Evolutionary conservation across 2,329 filamentous ascomycete species (phyloP).

Genomic region (Diplocarpon rosae): DNA sequence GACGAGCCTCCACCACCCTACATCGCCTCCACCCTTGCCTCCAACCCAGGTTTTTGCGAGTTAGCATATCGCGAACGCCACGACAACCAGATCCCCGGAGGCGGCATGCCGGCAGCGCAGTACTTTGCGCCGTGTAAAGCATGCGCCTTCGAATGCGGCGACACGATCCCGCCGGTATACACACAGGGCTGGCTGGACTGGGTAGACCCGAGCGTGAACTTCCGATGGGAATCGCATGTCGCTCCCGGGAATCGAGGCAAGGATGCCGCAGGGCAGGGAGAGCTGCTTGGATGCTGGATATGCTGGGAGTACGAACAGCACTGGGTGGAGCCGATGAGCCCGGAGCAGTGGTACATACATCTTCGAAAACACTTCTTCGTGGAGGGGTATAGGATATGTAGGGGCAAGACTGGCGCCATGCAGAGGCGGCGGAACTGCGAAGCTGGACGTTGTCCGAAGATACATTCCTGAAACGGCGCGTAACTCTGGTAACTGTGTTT

Average conservation of each 20-base stretch:
- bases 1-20: constrained; percentile 14
- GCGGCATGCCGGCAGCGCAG: constrained; percentile 15
- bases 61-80: constrained; percentile 18
- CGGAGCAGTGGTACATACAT: constrained; percentile 19
- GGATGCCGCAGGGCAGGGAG: constrained; percentile 1
- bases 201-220: constrained; percentile 22
- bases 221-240: constrained; percentile 21
- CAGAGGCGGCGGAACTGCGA: constrained; percentile 22
- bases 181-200: constrained; percentile 17
- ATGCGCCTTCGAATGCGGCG: constrained; percentile 13
- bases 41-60: constrained; percentile 22
- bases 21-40: background rate
- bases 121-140: constrained; percentile 17
- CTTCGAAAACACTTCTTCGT: constrained; percentile 16
- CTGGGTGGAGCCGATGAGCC: constrained; percentile 15
- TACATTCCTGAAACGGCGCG: constrained; percentile 14
- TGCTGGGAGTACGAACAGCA: constrained; percentile 20
- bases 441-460: constrained; percentile 16
- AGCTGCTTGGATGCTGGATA: constrained; percentile 19
- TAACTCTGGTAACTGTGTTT: background rate
- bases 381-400: constrained; percentile 19
- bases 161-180: constrained; percentile 14
- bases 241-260: constrained; percentile 4
- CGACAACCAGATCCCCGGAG: constrained; percentile 15
- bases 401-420: constrained; percentile 19